Evolutionary conservation across 2,329 filamentous ascomycete species (phyloP).

Genomic region (Penicillium sp.): DNA sequence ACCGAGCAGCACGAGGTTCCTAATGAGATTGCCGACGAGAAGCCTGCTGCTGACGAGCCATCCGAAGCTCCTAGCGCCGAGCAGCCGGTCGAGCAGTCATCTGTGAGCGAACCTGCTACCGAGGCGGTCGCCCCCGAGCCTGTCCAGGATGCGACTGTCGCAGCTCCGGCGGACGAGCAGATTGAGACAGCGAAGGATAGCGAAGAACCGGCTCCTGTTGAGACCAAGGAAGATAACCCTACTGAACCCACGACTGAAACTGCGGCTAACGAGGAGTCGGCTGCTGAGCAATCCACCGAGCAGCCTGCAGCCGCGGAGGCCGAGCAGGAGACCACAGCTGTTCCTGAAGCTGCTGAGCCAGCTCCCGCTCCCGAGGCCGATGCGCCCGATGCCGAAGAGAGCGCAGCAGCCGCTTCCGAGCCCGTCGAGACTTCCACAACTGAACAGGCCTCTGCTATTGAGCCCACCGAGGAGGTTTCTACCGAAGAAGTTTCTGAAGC

Average conservation of each 20-base stretch:
- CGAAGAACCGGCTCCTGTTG: slow-evolving; percentile 18
- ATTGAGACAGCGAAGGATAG: not conserved
- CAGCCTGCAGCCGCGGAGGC: not conserved
- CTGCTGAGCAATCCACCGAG: slow-evolving; percentile 12
- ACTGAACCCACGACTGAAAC: not conserved
- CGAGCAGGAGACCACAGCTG: slow-evolving; percentile 19
- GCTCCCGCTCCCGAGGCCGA: slow-evolving; percentile 62
- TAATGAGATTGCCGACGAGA: not conserved
- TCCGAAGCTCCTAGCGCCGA: not conserved
- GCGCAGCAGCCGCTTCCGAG: slow-evolving; percentile 24
- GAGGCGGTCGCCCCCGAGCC: not conserved
- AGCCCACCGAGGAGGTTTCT: not conserved
- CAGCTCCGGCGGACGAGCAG: not conserved
- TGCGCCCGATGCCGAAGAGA: slow-evolving; percentile 69
- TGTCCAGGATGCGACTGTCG: slow-evolving; percentile 1
- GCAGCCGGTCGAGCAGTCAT: not conserved
- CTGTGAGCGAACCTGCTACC: not conserved
- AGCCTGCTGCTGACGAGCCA: not conserved
- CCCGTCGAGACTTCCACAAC: slow-evolving; percentile 11
- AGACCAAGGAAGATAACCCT: slow-evolving; percentile 17
- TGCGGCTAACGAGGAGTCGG: slow-evolving; percentile 12
- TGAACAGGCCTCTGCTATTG: slow-evolving; percentile 11
- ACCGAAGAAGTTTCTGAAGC: slow-evolving; percentile 3
- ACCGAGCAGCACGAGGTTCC: slow-evolving; percentile 21
- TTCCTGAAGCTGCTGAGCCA: slow-evolving; percentile 33